These are phyloP conservation scores for Achlya hypogyna DNA, from an alignment of 352 stramenopile genomes.

Conservation along the genomic window DNA sequence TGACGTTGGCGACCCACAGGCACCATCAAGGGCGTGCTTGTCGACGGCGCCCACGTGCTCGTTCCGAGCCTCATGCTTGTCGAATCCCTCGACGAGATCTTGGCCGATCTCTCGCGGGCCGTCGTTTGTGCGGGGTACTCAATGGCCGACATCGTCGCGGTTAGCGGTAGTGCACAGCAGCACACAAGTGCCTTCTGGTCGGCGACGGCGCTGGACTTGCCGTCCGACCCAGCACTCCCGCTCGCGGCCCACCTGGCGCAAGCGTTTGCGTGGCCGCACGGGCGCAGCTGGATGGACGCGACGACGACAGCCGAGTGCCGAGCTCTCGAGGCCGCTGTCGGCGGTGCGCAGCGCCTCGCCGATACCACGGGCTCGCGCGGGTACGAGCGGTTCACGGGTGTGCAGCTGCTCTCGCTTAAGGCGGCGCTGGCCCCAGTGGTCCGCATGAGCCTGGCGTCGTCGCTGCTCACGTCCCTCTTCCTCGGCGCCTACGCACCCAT, in stretches of 20 bases:
- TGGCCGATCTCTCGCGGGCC: conserved; percentile 33
- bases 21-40: conserved; percentile 56
- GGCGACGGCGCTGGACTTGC: conserved; percentile 1
- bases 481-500: conserved; percentile 54
- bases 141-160: conserved; percentile 37
- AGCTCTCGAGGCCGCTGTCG: conserved; percentile 44
- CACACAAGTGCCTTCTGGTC: conserved; percentile 75
- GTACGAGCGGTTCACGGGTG: conserved; percentile 77
- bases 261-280: conserved; percentile 47
- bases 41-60: conserved; percentile 36
- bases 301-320: conserved; percentile 52
- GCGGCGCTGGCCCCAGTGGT: conserved; percentile 35
- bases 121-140: conserved; percentile 20
- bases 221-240: conserved; percentile 25
- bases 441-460: conserved; percentile 51
- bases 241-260: conserved; percentile 15
- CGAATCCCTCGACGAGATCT: conserved; percentile 60
- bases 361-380: conserved; percentile 67
- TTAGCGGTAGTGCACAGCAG: conserved; percentile 76
- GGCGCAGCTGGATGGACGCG: conserved; percentile 81
- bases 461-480: conserved; percentile 66
- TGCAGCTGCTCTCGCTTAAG: conserved; percentile 44
- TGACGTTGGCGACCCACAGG: background rate
- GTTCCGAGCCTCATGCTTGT: conserved; percentile 74
- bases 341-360: conserved; percentile 45